Base-by-base conservation (phyloP, 129 eudicot genomes). In the Flaveria trinervia region DNA sequence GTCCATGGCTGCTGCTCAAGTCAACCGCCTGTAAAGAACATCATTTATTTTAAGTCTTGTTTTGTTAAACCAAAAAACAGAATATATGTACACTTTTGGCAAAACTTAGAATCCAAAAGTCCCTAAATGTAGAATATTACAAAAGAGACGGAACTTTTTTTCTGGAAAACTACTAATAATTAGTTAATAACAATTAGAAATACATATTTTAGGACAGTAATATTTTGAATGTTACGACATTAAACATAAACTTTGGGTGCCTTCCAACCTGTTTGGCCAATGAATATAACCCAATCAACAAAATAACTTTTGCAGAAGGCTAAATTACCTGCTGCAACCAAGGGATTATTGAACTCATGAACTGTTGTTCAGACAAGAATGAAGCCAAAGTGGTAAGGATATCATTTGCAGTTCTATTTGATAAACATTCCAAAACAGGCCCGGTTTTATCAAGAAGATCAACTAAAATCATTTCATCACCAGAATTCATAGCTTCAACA, bases 361-460 rank as follows among this genome's bases (percentile, higher is more conserved):
- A 88, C 82, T 88, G 85, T 55, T 90, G 98, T 59, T 88, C 85
- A 75, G 86, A 64, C 70, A 93, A 79, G 83, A 79, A 84, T 1
- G 87, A 85, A 43, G 95, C 90, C 78, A 90, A 85, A 75, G 82
- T 85, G 81, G 84, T 70, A 68, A 93, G 83, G 55, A 93, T 70
- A 72, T 79, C 86, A 77, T 79, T 81, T 12, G 85, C 89, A 7
- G 91, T 90, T 76, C 85, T 88, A 30, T 83, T 78, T 3, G 96
- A 88, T 69, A 93, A 81, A 71, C 79, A 83, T 80, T 90, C 96
- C 80, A 93, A 79, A 70, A 85, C 95, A 45, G 98, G 98, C 8
- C 98, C 98, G 5, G 98, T 93, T 82, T 80, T 91, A 73, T 87
- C 95, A 75, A 93, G 85, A 85, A 93, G 96, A 46, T 93, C 96